These are phyloP conservation scores for Chaetothyriales sp. DNA, from an alignment of 2,329 filamentous ascomycete genomes.

Conservation along the genomic window DNA sequence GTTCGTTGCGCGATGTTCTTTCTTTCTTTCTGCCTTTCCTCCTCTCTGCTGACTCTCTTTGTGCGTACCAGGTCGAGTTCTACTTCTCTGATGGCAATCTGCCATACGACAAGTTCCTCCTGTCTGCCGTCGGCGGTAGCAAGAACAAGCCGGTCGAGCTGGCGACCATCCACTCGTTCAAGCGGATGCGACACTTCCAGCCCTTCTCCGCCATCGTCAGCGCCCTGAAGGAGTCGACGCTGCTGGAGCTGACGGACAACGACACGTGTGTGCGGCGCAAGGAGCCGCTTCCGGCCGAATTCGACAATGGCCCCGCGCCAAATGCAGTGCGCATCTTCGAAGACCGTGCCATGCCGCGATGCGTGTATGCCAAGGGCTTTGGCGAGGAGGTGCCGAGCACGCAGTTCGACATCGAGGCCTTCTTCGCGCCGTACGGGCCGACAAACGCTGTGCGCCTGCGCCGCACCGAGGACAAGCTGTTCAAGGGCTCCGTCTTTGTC, in stretches of 20 bases:
- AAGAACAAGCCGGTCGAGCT: constrained; percentile 71
- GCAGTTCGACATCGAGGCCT: constrained; percentile 86
- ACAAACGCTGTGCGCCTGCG: constrained; percentile 76
- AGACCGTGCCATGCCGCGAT: constrained; percentile 53
- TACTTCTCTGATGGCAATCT: constrained; percentile 92
- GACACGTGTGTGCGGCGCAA: constrained; percentile 64
- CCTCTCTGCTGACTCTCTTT: background rate
- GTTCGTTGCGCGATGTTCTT: constrained; percentile 29
- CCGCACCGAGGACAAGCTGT: constrained; percentile 53
- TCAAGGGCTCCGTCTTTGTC: constrained; percentile 95
- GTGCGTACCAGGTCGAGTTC: constrained; percentile 59
- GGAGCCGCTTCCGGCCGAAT: constrained; percentile 44
- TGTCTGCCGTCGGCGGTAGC: constrained; percentile 58
- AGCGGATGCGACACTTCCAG: constrained; percentile 91
- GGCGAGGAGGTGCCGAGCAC: constrained; percentile 67
- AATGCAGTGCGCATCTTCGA: constrained; percentile 41
- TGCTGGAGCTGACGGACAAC: constrained; percentile 58
- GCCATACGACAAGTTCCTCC: constrained; percentile 73
- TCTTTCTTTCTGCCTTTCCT: background rate
- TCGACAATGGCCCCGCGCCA: constrained; percentile 40
- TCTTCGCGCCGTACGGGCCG: constrained; percentile 68
- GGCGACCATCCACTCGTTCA: constrained; percentile 67
- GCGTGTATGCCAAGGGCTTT: constrained; percentile 89
- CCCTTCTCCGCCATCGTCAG: constrained; percentile 69
- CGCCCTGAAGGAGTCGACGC: constrained; percentile 62